Base-by-base conservation (phyloP, 2,329 filamentous ascomycete genomes). In the Epicoccum nigrum region DNA sequence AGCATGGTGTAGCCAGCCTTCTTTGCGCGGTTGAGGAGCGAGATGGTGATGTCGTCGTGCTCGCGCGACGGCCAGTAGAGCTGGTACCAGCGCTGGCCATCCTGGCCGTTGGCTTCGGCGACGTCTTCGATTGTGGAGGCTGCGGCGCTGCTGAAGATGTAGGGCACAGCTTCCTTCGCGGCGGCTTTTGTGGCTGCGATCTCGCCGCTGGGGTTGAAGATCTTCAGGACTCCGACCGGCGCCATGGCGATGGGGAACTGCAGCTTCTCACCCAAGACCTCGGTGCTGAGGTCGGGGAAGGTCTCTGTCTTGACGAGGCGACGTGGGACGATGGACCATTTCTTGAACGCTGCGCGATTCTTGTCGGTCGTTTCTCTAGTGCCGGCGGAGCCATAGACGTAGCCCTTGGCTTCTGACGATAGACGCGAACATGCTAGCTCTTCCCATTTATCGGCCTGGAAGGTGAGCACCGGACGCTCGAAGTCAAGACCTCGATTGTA, bases 1-100 rank as follows among this genome's bases (percentile, higher is more conserved):
- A 90, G 77, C 1, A 83, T 83, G 25, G 77, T 79, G 68, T 79
- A 90, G 0, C 86, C 86, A 17, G 77, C 78, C 0, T 74, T 77
- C 63, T 82, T 83, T 1, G 86, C 87, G 1, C 86, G 79, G 4
- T 74, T 65, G 9, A 90, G 76, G 15, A 89, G 74, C 1, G 83
- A 87, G 0, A 80, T 73, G 0, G 86, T 89, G 45, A 90, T 77
- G 1, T 84, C 80, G 48, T 89, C 79, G 56, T 83, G 80, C 16
- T 77, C 72, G 0, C 85, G 84, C 79, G 75, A 73, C 0, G 87
- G 86, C 84, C 86, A 89, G 73, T 90, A 90, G 0, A 90, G 79
- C 65, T 90, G 87, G 67, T 81, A 90, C 85, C 86, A 90, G 16
- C 85, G 76, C 30, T 79, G 76, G 2, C 83, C 81, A 7, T 78